A percentile compares a stretch with the other conserved stretches of the same genome.
Conservation (phyloP, 2,329 filamentous ascomycete species). For the Cordyceps tenuipes region DNA sequence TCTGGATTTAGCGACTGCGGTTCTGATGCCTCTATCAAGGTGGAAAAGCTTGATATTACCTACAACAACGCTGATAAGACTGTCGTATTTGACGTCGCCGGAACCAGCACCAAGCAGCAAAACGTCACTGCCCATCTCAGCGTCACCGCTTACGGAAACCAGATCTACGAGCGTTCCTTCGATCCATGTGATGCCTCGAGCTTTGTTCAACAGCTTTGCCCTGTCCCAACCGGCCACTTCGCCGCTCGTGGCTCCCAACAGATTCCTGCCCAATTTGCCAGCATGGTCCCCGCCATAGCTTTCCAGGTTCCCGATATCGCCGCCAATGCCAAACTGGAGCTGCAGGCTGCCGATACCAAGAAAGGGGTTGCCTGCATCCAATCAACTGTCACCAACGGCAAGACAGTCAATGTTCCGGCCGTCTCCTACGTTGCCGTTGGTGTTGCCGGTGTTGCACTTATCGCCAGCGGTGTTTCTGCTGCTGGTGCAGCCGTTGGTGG, state of each 20-base stretch:
- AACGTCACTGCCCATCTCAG: slow-evolving; percentile 71
- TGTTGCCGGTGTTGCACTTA: slow-evolving; percentile 74
- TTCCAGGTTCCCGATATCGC: slow-evolving; percentile 88
- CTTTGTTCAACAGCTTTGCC: slow-evolving; percentile 69
- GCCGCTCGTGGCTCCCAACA: slow-evolving; percentile 60
- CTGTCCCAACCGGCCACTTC: slow-evolving; percentile 71
- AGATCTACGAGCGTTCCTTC: slow-evolving; percentile 72
- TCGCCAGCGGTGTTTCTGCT: slow-evolving; percentile 64
- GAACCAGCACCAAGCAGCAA: slow-evolving; percentile 62
- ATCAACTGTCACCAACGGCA: slow-evolving; percentile 78
- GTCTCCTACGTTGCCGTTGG: slow-evolving; percentile 80
- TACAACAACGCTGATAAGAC: slow-evolving; percentile 69
- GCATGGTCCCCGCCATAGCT: slow-evolving; percentile 76
- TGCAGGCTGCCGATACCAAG: slow-evolving; percentile 53
- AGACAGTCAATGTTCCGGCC: slow-evolving; percentile 64
- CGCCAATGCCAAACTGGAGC: slow-evolving; percentile 70
- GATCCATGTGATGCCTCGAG: slow-evolving; percentile 68
- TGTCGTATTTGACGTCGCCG: slow-evolving; percentile 72
- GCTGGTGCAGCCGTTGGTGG: slow-evolving; percentile 51
- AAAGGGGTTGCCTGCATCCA: slow-evolving; percentile 71
- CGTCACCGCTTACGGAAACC: slow-evolving; percentile 75
- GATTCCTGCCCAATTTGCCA: slow-evolving; percentile 63
- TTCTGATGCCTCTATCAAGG: slow-evolving; percentile 46
- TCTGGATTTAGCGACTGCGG: slow-evolving; percentile 69
- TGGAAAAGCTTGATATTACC: slow-evolving; percentile 65